Evolutionary conservation across 495 filamentous ascomycete species (phyloP).

Genomic region (Hypoxylon perforatum): DNA sequence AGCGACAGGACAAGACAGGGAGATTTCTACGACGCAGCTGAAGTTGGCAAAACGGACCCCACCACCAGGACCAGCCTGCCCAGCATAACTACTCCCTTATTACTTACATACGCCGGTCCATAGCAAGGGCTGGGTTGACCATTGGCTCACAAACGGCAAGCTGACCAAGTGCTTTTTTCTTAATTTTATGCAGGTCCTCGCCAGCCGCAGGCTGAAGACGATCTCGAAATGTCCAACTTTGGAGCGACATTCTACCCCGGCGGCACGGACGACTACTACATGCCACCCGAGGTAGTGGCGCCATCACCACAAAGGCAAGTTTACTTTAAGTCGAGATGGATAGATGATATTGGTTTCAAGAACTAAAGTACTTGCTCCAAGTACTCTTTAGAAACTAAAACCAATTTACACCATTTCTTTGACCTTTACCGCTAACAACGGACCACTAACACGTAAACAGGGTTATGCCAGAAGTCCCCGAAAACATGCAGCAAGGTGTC

Average conservation of each 20-base stretch:
- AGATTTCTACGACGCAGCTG: neutral
- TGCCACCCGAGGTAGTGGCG: conserved; percentile 65
- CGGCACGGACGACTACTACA: conserved; percentile 87
- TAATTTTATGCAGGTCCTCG: conserved; percentile 55
- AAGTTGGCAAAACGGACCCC: conserved; percentile 10
- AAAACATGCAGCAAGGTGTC: conserved; percentile 90
- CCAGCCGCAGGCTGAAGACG: conserved; percentile 50
- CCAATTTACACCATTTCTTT: conserved; percentile 19
- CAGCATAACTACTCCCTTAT: neutral
- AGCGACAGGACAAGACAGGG: neutral
- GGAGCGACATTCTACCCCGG: conserved; percentile 93
- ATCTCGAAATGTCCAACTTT: conserved; percentile 63
- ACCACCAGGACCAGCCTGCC: conserved; percentile 2
- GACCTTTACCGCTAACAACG: conserved; percentile 4
- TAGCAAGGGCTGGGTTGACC: conserved; percentile 6
- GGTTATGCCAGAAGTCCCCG: conserved; percentile 69
- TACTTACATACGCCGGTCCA: conserved; percentile 21
- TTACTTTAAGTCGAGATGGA: neutral
- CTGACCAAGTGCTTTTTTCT: conserved; percentile 46
- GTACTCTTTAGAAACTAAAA: neutral
- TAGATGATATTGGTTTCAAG: neutral
- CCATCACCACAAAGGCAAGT: conserved; percentile 91
- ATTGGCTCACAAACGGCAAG: conserved; percentile 33
- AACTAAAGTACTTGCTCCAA: conserved; percentile 20
- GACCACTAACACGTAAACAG: conserved; percentile 41